Conservation (phyloP, 768 basidiomycete species). For the Pisolithus sp. region DNA sequence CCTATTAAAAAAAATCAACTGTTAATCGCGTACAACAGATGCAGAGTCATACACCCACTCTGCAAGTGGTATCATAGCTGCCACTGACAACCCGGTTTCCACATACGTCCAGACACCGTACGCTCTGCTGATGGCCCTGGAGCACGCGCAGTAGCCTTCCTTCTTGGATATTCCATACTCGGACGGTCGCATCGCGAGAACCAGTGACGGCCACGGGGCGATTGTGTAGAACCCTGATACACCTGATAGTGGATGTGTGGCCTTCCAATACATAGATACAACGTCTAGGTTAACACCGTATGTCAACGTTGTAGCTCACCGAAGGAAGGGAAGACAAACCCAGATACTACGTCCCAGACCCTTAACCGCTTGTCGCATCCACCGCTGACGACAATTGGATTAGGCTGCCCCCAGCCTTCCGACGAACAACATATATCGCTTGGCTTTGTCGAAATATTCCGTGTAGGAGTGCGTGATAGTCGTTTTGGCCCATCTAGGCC, state of each 20-base stretch:
- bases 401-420: conserved; percentile 85
- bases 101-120: conserved; percentile 83
- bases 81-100: conserved; percentile 84
- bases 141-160: conserved; percentile 64
- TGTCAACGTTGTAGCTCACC: conserved; percentile 5
- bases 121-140: conserved; percentile 72
- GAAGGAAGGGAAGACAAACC: conserved; percentile 40
- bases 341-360: conserved; percentile 87
- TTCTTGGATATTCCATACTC: conserved; percentile 90
- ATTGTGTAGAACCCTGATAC: conserved; percentile 80
- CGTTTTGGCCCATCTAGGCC: conserved; percentile 35
- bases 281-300: conserved; percentile 27
- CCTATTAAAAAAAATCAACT: conserved; percentile 34
- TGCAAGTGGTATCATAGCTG: conserved; percentile 85
- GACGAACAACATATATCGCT: conserved; percentile 60
- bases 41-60: conserved; percentile 41
- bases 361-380: conserved; percentile 90
- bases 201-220: conserved; percentile 87
- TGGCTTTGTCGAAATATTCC: conserved; percentile 27
- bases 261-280: conserved; percentile 78
- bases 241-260: conserved; percentile 87
- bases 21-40: not conserved
- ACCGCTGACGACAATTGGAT: conserved; percentile 79
- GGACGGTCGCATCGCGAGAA: conserved; percentile 76
- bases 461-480: conserved; percentile 12